Percentiles rank a stretch among this genome's conserved stretches.
phyloP scores from a whole-genome alignment of 2,329 filamentous ascomycete genomes.

The Aspergillus cejpii region DNA sequence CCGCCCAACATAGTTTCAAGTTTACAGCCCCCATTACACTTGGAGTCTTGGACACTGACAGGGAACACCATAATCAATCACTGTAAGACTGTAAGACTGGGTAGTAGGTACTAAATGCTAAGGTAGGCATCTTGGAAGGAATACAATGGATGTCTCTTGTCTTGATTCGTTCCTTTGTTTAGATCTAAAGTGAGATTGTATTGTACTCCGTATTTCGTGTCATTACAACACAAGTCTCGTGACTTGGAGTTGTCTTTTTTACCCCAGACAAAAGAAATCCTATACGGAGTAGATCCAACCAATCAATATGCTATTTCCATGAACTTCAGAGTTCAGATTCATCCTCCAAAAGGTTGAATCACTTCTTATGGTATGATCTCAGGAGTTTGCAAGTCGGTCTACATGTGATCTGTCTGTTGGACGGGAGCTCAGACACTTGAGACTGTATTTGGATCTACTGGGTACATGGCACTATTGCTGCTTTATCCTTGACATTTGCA shows the following conservation, averaged over 20 bases:
- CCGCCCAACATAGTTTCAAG: too few species aligned
- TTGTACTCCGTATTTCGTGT: background rate
- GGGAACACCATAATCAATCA: background rate
- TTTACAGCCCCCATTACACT: too few species aligned
- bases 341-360: too few species aligned
- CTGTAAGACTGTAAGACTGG: background rate
- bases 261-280: background rate
- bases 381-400: too few species aligned
- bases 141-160: background rate
- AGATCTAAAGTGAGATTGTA: background rate
- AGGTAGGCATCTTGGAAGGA: conserved; percentile 1
- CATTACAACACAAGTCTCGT: conserved; percentile 8
- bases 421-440: background rate
- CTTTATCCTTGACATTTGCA: background rate
- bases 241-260: conserved; percentile 5
- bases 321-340: too few species aligned
- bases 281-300: background rate
- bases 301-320: too few species aligned
- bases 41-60: too few species aligned
- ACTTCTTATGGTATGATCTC: too few species aligned
- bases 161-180: background rate
- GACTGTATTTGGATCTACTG: background rate
- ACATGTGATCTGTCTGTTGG: too few species aligned
- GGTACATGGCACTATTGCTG: background rate
- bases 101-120: conserved; percentile 1